Conservation (phyloP, 805 yeast species). For the Pichia cephalocereana region DNA sequence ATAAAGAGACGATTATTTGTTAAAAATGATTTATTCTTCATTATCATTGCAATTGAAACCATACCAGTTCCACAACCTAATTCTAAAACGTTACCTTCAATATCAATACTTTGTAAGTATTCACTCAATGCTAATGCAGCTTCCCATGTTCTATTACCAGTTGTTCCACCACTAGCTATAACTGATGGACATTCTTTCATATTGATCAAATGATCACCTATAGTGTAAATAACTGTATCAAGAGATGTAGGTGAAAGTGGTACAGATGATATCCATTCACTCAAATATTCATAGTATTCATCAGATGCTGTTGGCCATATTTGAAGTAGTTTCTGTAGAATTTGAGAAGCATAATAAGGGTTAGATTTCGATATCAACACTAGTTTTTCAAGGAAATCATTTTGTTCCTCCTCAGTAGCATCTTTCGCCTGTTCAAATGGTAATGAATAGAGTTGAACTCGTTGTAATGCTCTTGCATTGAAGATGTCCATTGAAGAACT, state of each 20-base stretch:
- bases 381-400: conserved; percentile 15
- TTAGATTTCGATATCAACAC: conserved; percentile 28
- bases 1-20: conserved; percentile 24
- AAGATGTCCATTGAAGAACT: conserved; percentile 15
- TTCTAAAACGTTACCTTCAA: conserved; percentile 39
- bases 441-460: conserved; percentile 18
- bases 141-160: conserved; percentile 92
- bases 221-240: conserved; percentile 30
- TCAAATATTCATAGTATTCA: conserved; percentile 34
- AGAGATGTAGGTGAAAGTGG: conserved; percentile 30
- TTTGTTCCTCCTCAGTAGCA: conserved; percentile 13
- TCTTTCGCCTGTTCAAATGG: background rate
- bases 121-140: conserved; percentile 66
- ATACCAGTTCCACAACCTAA: conserved; percentile 90
- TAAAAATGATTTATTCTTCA: conserved; percentile 12
- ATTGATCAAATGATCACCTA: conserved; percentile 14
- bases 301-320: conserved; percentile 19
- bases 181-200: conserved; percentile 55
- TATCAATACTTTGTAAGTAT: conserved; percentile 28
- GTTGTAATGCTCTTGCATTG: conserved; percentile 19
- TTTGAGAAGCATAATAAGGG: conserved; percentile 40
- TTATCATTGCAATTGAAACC: conserved; percentile 43
- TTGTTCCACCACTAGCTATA: conserved; percentile 69
- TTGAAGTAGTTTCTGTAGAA: conserved; percentile 35
- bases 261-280: conserved; percentile 26